Base-by-base conservation (phyloP, 371 early-diverging fungal species). In the Mucor piriformis region DNA sequence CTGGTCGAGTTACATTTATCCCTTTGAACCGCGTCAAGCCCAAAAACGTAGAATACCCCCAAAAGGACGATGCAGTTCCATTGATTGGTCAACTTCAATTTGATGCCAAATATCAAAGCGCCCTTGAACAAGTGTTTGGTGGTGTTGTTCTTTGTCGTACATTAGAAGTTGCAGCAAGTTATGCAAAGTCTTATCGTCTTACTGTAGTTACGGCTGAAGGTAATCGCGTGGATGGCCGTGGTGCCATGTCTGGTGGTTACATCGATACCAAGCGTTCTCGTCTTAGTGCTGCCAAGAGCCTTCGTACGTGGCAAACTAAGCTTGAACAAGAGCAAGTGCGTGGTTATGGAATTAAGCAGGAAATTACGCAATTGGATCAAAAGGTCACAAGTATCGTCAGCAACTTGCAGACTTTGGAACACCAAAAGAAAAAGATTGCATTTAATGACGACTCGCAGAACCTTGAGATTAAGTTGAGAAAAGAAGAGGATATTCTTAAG, bases 1-100 rank as follows among this genome's bases (percentile, higher is more conserved):
- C 83, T 8, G 97, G 97, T 6, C 87, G 98, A 6, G 88, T 97
- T 42, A 99, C 99, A 0, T 96, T 99, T 70, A 95, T 99, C 83
- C 99, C 99, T 2, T 76, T 99, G 38, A 97, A 95, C 63, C 86
- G 96, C 1, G 76, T 98, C 49, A 81, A 82, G 32, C 62, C 87
- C 2, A 70, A 76, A 21, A 20, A 51, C 0, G 65, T 78, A 2
- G 82, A 84, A 12, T 92, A 91, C 40, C 95, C 95, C 0, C 74
- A 76, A 3, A 84, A 87, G 7, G 80, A 81, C 15, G 92, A 96
- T 54, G 90, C 91, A n/a, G 84, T 93, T 37, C 93, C 95, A 2
- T 84, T 97, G 76, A 72, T 97, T 6, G 66, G 81, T 29, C 84
- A 89, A 50, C 73, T 98, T 1, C 68, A 73, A 20, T 96, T 82